Evolutionary conservation across 345 rosid genomes (phyloP).

Genomic region (Eucalyptus sp.): DNA sequence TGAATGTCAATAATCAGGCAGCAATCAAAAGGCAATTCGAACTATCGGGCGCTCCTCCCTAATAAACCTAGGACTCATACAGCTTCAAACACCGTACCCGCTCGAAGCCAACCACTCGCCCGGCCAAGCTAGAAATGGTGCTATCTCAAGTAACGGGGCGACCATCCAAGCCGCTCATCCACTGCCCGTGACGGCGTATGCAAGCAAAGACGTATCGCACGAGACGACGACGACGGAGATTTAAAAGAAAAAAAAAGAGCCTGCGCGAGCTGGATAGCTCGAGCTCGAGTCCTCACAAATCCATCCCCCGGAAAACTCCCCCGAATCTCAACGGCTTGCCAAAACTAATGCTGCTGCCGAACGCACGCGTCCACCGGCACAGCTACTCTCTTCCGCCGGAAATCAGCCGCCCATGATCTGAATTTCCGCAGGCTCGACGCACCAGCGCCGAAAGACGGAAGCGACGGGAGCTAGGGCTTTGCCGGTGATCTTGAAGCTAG

Average conservation of each 20-base stretch:
- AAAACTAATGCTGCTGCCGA: neutral
- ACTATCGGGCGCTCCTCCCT: neutral
- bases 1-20: neutral
- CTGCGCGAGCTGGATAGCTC: neutral
- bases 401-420: neutral
- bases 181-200: neutral
- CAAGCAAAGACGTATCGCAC: neutral
- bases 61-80: neutral
- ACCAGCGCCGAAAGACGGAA: neutral
- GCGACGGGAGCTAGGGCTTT: conserved; percentile 8
- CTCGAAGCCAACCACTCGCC: neutral
- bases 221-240: neutral
- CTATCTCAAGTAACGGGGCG: neutral
- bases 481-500: neutral
- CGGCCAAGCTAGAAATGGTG: neutral
- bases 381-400: neutral
- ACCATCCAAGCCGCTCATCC: neutral
- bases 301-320: neutral
- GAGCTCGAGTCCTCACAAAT: neutral
- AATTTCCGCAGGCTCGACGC: neutral
- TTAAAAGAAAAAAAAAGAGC: neutral
- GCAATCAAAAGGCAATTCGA: neutral
- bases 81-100: neutral
- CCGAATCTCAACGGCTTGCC: neutral
- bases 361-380: neutral